These are phyloP conservation scores for Blakeslea trispora DNA, from an alignment of 371 early-diverging fungal genomes.

Conservation along the genomic window DNA sequence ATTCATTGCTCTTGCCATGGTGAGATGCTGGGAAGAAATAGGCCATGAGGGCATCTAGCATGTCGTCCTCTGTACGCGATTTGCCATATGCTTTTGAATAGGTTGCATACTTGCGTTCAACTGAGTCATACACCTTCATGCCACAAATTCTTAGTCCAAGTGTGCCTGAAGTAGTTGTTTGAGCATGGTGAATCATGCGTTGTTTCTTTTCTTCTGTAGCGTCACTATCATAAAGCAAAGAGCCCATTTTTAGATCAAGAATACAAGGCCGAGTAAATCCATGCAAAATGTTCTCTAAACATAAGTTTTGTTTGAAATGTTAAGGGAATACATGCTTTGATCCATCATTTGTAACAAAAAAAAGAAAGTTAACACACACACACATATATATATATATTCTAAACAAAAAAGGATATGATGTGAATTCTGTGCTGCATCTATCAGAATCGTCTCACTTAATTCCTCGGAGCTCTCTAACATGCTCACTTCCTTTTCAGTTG, in stretches of 20 bases:
- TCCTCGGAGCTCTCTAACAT: slow-evolving; percentile 21
- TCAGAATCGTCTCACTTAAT: slow-evolving; percentile 8
- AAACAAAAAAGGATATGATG: slow-evolving; percentile 59
- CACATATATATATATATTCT: no score
- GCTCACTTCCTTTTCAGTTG: slow-evolving; percentile 36
- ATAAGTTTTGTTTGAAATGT: slow-evolving; percentile 65
- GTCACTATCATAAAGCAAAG: slow-evolving; percentile 60
- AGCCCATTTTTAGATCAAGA: slow-evolving; percentile 81
- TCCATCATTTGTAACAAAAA: no score
- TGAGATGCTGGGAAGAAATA: slow-evolving; percentile 50
- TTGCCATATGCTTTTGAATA: slow-evolving; percentile 53
- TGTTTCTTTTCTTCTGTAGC: slow-evolving; percentile 64
- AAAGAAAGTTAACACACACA: no score
- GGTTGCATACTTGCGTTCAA: slow-evolving; percentile 33
- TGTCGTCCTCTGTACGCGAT: slow-evolving; percentile 38
- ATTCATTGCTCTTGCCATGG: slow-evolving; percentile 25
- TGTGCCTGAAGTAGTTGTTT: slow-evolving; percentile 56
- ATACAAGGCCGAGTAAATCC: slow-evolving; percentile 73
- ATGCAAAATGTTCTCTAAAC: slow-evolving; percentile 73
- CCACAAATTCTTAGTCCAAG: slow-evolving; percentile 70
- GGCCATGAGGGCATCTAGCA: slow-evolving; percentile 46
- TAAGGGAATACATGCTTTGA: no score
- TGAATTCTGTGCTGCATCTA: slow-evolving; percentile 5
- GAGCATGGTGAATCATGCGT: slow-evolving; percentile 60
- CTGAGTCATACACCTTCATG: slow-evolving; percentile 55